phyloP scores from a whole-genome alignment of 805 yeast species.

The Spathaspora girioi region DNA sequence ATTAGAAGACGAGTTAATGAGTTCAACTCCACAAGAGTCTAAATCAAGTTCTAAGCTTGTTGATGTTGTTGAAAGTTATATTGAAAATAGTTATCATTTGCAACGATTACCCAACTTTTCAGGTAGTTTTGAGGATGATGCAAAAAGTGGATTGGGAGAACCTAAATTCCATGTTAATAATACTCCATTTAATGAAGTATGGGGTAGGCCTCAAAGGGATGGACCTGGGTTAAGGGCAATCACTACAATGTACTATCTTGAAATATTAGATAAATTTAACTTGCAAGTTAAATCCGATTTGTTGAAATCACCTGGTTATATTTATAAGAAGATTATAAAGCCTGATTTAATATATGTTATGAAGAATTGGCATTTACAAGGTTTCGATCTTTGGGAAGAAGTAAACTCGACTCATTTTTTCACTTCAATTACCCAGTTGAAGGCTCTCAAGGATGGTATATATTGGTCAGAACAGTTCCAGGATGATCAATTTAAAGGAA shows the following conservation, averaged over 20 bases:
- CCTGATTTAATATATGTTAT: constrained; percentile 68
- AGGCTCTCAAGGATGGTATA: constrained; percentile 49
- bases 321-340: constrained; percentile 53
- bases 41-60: constrained; percentile 8
- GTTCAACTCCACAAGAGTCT: background rate
- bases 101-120: constrained; percentile 70
- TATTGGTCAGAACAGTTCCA: constrained; percentile 23
- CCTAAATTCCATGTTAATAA: constrained; percentile 79
- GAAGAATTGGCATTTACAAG: constrained; percentile 55
- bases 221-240: constrained; percentile 85
- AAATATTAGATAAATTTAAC: constrained; percentile 32
- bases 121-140: constrained; percentile 48
- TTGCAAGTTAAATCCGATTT: constrained; percentile 17
- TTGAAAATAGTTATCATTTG: constrained; percentile 52
- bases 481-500: constrained; percentile 22
- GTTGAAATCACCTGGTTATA: constrained; percentile 25
- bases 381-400: constrained; percentile 97
- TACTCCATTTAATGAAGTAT: constrained; percentile 53
- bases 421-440: constrained; percentile 70
- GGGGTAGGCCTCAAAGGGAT: constrained; percentile 97
- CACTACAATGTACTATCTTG: constrained; percentile 56
- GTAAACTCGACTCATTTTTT: constrained; percentile 71
- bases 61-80: constrained; percentile 51
- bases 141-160: constrained; percentile 70
- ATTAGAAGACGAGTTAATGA: background rate